These are phyloP conservation scores for Phytophthora pini DNA, from an alignment of 352 stramenopile species.

Conservation along the genomic window DNA sequence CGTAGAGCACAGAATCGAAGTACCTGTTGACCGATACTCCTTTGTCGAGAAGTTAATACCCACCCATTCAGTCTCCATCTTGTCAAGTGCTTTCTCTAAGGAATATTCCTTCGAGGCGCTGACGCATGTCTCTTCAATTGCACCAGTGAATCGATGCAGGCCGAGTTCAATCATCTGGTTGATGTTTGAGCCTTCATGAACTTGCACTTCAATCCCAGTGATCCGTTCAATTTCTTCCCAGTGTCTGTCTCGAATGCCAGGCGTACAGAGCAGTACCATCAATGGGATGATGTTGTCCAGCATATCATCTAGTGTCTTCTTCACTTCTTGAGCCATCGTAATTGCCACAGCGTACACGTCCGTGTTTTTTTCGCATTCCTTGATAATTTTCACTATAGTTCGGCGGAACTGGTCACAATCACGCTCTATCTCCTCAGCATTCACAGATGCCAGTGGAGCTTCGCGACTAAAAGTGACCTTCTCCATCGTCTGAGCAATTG, in stretches of 20 bases:
- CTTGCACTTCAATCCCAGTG: constrained; percentile 87
- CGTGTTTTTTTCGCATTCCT: constrained; percentile 91
- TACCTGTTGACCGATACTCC: constrained; percentile 94
- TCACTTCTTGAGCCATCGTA: constrained; percentile 82
- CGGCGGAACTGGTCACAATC: constrained; percentile 90
- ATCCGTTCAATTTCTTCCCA: constrained; percentile 93
- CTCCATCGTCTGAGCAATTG: constrained; percentile 80
- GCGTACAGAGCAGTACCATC: constrained; percentile 93
- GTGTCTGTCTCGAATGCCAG: constrained; percentile 91
- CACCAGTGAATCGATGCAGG: constrained; percentile 80
- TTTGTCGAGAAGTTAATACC: constrained; percentile 94
- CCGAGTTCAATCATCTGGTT: constrained; percentile 92
- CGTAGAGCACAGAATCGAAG: constrained; percentile 86
- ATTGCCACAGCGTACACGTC: constrained; percentile 84
- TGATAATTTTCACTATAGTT: constrained; percentile 91
- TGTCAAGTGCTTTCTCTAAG: constrained; percentile 92
- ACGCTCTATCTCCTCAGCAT: constrained; percentile 85
- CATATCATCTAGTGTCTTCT: constrained; percentile 87
- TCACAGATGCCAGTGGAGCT: constrained; percentile 69
- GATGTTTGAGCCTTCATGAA: constrained; percentile 92
- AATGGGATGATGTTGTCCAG: constrained; percentile 91
- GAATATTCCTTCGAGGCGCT: constrained; percentile 95
- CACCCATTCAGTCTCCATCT: constrained; percentile 95
- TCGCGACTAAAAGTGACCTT: constrained; percentile 78
- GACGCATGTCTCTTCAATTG: constrained; percentile 94